A percentile compares a stretch with the other conserved stretches of the same genome.
phyloP scores from a whole-genome alignment of 176 grass and related monocot species.

The Paspalum notatum region DNA sequence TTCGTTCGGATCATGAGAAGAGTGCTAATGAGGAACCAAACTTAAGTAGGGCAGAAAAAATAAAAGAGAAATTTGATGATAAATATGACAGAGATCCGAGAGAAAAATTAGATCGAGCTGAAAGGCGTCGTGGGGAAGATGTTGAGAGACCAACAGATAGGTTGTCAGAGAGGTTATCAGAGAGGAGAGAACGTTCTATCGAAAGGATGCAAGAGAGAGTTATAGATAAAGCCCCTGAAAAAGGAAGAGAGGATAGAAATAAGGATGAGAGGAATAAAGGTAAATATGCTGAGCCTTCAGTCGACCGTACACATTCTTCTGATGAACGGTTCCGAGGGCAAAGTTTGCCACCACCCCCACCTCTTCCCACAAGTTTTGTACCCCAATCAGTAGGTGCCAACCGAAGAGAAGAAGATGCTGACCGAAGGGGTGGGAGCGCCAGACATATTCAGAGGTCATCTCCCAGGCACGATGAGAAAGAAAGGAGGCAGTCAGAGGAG shows the following conservation, averaged over 20 bases:
- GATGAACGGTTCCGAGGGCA: slow-evolving; percentile 76
- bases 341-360: slow-evolving; percentile 91
- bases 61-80: slow-evolving; percentile 66
- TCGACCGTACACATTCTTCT: slow-evolving; percentile 58
- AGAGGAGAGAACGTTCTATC: slow-evolving; percentile 75
- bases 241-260: slow-evolving; percentile 85
- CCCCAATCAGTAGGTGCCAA: slow-evolving; percentile 78
- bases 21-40: slow-evolving; percentile 60
- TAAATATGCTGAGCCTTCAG: slow-evolving; percentile 58
- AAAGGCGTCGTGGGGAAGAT: slow-evolving; percentile 67
- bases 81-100: slow-evolving; percentile 75
- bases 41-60: slow-evolving; percentile 49
- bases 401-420: slow-evolving; percentile 70
- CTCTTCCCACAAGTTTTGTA: slow-evolving; percentile 94
- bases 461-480: slow-evolving; percentile 89
- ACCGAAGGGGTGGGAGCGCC: slow-evolving; percentile 54
- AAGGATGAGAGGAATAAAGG: slow-evolving; percentile 81
- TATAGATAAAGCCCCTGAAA: slow-evolving; percentile 68
- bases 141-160: slow-evolving; percentile 75
- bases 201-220: slow-evolving; percentile 80
- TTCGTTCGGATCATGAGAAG: slow-evolving; percentile 69
- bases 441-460: slow-evolving; percentile 65
- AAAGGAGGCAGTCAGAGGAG: slow-evolving; percentile 73
- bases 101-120: slow-evolving; percentile 65
- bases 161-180: slow-evolving; percentile 63